Evolutionary conservation across 2,329 filamentous ascomycete species (phyloP).

Genomic region (Tolypocladium endophyticum): DNA sequence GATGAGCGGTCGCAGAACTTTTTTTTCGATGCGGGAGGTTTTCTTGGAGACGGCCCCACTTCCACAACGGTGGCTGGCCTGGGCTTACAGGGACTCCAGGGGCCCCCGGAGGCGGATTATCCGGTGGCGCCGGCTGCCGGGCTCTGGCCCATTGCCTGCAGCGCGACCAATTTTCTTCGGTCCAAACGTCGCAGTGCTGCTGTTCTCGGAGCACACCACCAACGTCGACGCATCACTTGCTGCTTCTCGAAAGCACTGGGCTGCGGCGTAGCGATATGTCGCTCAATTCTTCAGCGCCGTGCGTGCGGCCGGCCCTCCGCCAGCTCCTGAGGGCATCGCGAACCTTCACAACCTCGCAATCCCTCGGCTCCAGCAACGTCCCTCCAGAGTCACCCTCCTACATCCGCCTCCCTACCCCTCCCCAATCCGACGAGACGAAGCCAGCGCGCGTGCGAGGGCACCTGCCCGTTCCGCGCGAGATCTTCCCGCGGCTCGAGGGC

Average conservation of each 20-base stretch:
- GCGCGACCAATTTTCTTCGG: neutral
- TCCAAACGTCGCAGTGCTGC: neutral
- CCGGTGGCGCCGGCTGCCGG: neutral
- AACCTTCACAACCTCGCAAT: conserved; percentile 21
- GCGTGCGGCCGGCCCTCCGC: conserved; percentile 14
- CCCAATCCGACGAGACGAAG: conserved; percentile 52
- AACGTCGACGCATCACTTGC: neutral
- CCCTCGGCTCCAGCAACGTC: conserved; percentile 42
- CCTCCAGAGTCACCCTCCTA: conserved; percentile 82
- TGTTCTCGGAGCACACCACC: neutral
- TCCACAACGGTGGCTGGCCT: neutral
- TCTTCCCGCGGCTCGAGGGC: conserved; percentile 55
- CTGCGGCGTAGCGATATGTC: conserved; percentile 15
- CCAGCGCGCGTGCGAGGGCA: conserved; percentile 56
- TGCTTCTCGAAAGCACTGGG: neutral
- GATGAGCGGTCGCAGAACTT: neutral
- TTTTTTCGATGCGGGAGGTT: neutral
- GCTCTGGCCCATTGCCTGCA: neutral
- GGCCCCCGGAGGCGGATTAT: neutral
- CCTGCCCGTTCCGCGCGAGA: conserved; percentile 69
- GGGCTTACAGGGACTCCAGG: neutral
- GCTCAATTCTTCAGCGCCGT: conserved; percentile 11
- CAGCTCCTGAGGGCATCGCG: conserved; percentile 15
- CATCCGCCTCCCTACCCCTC: conserved; percentile 68
- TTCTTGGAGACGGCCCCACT: neutral